These are phyloP conservation scores for Puccinia polysora DNA, from an alignment of 1,284 basidiomycete species.

Conservation along the genomic window DNA sequence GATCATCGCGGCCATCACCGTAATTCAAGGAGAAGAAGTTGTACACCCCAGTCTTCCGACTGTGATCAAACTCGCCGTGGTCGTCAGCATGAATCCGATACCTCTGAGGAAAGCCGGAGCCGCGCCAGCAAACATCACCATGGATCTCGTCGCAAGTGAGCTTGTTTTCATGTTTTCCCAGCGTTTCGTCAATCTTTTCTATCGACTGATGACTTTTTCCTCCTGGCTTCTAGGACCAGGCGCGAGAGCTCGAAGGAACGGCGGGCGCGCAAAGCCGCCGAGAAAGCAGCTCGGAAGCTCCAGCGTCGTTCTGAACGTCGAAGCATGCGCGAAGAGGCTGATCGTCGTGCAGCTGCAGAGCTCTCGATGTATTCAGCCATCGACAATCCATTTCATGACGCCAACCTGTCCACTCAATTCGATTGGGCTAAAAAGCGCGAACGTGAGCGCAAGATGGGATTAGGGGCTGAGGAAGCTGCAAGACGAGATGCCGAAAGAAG, in stretches of 20 bases:
- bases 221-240: too few relatives aligned
- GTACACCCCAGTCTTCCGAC: too few relatives aligned
- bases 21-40: too few relatives aligned
- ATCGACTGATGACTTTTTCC: neutral
- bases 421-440: slow-evolving; percentile 98
- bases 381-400: slow-evolving; percentile 96
- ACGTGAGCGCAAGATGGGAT: slow-evolving; percentile 82
- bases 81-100: slow-evolving; percentile 19
- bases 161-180: neutral
- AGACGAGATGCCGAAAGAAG: slow-evolving; percentile 72
- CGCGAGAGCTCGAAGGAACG: slow-evolving; percentile 42
- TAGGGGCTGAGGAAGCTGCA: slow-evolving; percentile 73
- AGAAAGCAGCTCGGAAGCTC: slow-evolving; percentile 48
- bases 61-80: too few relatives aligned
- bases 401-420: slow-evolving; percentile 89
- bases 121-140: slow-evolving; percentile 15
- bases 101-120: neutral
- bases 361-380: slow-evolving; percentile 69
- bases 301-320: slow-evolving; percentile 44
- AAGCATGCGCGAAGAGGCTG: slow-evolving; percentile 45
- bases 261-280: slow-evolving; percentile 48
- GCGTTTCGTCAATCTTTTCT: neutral
- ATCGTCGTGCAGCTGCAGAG: slow-evolving; percentile 50
- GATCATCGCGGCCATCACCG: too few relatives aligned
- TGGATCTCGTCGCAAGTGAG: slow-evolving; percentile 24